Evolutionary conservation across 2,329 filamentous ascomycete species (phyloP).

Genomic region (Cordyceps fumosorosea): DNA sequence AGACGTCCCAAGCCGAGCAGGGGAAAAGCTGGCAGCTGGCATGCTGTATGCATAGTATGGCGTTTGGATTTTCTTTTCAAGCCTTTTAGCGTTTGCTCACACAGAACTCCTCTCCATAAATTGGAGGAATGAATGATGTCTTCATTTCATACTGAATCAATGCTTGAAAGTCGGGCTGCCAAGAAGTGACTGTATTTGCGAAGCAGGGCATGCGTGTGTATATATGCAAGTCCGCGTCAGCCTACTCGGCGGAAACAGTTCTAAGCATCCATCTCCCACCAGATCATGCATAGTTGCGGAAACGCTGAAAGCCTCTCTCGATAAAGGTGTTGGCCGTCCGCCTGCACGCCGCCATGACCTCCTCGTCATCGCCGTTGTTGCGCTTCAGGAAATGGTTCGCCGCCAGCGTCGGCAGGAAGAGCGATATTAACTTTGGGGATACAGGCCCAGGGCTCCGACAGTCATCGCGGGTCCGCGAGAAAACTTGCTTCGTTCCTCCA

Average conservation of each 20-base stretch:
- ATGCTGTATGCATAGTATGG: background rate
- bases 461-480: background rate
- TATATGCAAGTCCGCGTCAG: too few relatives aligned
- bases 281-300: background rate
- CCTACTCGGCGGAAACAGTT: too few relatives aligned
- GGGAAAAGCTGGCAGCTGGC: background rate
- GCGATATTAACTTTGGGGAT: background rate
- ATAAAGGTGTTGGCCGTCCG: background rate
- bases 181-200: background rate
- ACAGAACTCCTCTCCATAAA: background rate
- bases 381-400: background rate
- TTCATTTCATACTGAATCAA: background rate
- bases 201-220: background rate
- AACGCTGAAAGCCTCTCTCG: background rate
- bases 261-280: too few relatives aligned
- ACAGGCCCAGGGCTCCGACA: background rate
- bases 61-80: background rate
- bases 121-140: background rate
- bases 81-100: conserved; percentile 1
- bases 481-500: background rate
- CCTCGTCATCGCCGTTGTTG: background rate
- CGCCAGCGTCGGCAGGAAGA: background rate
- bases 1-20: background rate
- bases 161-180: background rate
- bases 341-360: background rate